Conservation (phyloP, 345 rosid genomes). For the Hevea brasiliensis region DNA sequence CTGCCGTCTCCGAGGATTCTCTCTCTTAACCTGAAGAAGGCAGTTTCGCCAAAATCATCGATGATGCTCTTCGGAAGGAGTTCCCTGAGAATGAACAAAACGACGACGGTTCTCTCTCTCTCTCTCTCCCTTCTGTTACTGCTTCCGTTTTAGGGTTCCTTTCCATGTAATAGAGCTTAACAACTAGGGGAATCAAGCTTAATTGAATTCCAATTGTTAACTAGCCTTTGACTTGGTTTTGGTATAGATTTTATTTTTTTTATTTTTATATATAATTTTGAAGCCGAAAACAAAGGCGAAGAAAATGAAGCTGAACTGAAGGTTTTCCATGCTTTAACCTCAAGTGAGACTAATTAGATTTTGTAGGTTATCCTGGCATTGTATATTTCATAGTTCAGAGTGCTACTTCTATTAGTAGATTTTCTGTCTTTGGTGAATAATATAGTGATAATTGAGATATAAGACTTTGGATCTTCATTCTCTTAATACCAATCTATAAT, state of each 20-base stretch:
- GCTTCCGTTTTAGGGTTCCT: constrained; percentile 1
- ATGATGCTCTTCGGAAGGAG: constrained; percentile 87
- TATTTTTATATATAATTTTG: not conserved
- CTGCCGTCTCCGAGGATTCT: constrained; percentile 43
- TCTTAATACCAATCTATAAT: not conserved
- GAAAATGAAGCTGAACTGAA: not conserved
- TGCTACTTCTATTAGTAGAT: not conserved
- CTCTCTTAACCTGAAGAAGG: constrained; percentile 55
- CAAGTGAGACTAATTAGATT: not conserved
- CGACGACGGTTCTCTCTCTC: constrained; percentile 49
- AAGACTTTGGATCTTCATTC: not conserved
- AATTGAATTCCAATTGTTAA: not conserved
- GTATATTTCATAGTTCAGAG: not conserved
- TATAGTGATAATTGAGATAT: not conserved
- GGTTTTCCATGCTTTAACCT: too few relatives aligned
- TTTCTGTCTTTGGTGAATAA: not conserved
- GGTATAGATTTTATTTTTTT: not conserved
- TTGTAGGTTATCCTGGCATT: not conserved
- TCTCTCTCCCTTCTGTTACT: not conserved
- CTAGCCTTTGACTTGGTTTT: not conserved
- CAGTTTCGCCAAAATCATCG: constrained; percentile 82
- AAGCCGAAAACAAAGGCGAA: not conserved
- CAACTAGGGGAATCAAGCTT: not conserved
- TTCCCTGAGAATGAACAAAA: constrained; percentile 79
- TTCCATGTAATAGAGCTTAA: not conserved